Percentiles rank a stretch among this genome's conserved stretches.
phyloP scores from a whole-genome alignment of 441 rosid genomes.

The Sinapis alba region DNA sequence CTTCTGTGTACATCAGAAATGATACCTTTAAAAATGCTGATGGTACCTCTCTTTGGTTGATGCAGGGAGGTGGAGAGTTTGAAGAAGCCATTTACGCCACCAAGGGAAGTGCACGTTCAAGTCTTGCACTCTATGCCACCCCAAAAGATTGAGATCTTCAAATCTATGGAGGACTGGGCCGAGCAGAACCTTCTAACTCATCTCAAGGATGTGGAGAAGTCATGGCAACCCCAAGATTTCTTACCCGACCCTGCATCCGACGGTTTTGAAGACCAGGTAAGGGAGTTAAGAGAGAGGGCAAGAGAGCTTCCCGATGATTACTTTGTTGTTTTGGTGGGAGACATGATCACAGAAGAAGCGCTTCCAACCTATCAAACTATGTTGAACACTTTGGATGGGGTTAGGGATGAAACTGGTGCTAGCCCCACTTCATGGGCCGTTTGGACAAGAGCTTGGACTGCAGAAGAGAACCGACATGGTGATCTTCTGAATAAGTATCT shows the following conservation, averaged over 20 bases:
- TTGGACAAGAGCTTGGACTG: conserved; percentile 98
- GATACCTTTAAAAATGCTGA: conserved; percentile 14
- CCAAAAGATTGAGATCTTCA: conserved; percentile 84
- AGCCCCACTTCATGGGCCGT: conserved; percentile 86
- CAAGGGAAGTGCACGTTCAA: conserved; percentile 72
- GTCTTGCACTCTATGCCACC: conserved; percentile 88
- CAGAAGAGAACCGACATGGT: conserved; percentile 95
- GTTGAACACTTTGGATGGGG: conserved; percentile 87
- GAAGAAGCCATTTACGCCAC: conserved; percentile 80
- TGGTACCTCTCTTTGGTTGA: not conserved
- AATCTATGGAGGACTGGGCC: conserved; percentile 92
- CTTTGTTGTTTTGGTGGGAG: conserved; percentile 87
- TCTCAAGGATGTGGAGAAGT: conserved; percentile 87
- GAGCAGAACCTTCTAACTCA: conserved; percentile 65
- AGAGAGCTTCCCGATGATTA: conserved; percentile 88
- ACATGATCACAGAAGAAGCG: conserved; percentile 97
- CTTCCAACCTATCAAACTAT: conserved; percentile 93
- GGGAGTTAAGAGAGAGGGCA: conserved; percentile 76
- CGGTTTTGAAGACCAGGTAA: conserved; percentile 84
- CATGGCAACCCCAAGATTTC: conserved; percentile 95
- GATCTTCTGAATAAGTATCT: conserved; percentile 89
- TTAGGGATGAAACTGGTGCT: conserved; percentile 90
- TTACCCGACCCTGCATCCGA: conserved; percentile 83
- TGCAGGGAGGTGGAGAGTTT: conserved; percentile 63
- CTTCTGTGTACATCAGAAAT: not conserved